A percentile compares a stretch with the other conserved stretches of the same genome.
Evolutionary conservation across 1,284 basidiomycete species (phyloP).

Genomic region (Stygiomarasmius scandens): DNA sequence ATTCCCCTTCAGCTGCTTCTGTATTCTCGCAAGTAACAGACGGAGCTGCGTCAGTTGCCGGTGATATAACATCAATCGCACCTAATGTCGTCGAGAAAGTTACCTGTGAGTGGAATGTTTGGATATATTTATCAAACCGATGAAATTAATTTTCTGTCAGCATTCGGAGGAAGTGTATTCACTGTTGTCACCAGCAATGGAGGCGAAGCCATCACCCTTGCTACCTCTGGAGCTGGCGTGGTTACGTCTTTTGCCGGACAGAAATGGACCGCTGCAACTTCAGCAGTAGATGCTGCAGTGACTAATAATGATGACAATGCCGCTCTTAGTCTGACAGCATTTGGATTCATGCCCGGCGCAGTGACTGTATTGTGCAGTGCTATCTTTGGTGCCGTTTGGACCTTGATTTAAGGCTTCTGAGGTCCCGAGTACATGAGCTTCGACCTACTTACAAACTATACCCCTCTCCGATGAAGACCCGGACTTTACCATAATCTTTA

Average conservation of each 20-base stretch:
- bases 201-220: constrained; percentile 12
- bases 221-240: background rate
- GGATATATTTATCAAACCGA: background rate
- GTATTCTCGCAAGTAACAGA: background rate
- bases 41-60: background rate
- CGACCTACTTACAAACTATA: no score
- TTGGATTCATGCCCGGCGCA: constrained; percentile 33
- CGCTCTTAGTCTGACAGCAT: constrained; percentile 21
- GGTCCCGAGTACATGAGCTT: no score
- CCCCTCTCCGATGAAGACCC: no score
- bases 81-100: background rate
- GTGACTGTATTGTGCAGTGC: constrained; percentile 44
- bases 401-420: background rate
- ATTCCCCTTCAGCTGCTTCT: background rate
- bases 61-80: background rate
- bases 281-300: background rate
- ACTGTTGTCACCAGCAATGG: constrained; percentile 12
- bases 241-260: constrained; percentile 12
- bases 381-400: constrained; percentile 18
- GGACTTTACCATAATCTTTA: no score
- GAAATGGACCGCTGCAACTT: constrained; percentile 6
- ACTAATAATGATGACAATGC: background rate
- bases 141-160: background rate
- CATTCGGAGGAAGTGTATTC: constrained; percentile 2
- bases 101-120: background rate